These are phyloP conservation scores for Geotrichum histeridarum DNA, from an alignment of 1,139 yeast genomes.

Conservation along the genomic window DNA sequence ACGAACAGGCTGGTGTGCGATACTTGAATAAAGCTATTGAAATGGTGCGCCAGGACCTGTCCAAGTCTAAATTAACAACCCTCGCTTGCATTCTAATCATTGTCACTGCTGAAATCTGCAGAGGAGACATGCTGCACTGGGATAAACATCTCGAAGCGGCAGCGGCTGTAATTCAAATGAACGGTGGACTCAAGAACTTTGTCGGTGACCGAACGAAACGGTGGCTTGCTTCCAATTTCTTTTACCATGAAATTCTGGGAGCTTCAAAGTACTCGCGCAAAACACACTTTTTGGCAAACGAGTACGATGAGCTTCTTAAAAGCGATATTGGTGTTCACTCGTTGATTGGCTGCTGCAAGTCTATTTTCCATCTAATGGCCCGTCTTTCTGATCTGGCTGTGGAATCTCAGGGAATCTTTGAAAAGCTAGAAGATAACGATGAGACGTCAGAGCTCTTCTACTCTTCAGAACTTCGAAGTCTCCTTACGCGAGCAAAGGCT, in stretches of 20 bases:
- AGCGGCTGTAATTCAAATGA: slow-evolving; percentile 49
- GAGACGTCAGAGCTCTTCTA: background rate
- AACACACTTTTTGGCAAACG: slow-evolving; percentile 33
- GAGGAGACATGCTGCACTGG: slow-evolving; percentile 73
- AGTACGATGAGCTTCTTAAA: slow-evolving; percentile 49
- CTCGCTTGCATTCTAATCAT: slow-evolving; percentile 63
- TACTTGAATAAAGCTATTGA: slow-evolving; percentile 35
- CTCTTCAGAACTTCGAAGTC: background rate
- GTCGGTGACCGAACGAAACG: slow-evolving; percentile 55
- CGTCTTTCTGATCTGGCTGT: slow-evolving; percentile 61
- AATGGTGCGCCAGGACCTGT: slow-evolving; percentile 23
- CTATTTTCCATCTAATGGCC: slow-evolving; percentile 59
- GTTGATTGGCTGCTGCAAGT: slow-evolving; percentile 66
- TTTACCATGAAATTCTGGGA: slow-evolving; percentile 73
- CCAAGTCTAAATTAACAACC: slow-evolving; percentile 37
- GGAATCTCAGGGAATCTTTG: slow-evolving; percentile 35
- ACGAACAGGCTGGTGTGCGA: slow-evolving; percentile 37
- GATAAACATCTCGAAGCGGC: slow-evolving; percentile 57
- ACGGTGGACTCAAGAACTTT: slow-evolving; percentile 54
- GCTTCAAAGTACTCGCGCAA: slow-evolving; percentile 44
- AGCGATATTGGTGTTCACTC: slow-evolving; percentile 51
- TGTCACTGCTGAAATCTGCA: slow-evolving; percentile 68
- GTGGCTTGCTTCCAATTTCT: slow-evolving; percentile 76
- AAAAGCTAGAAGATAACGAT: background rate
- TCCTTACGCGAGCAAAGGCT: slow-evolving; percentile 38